A percentile compares a stretch with the other conserved stretches of the same genome.
Conservation (phyloP, 148 eudicot species). For the Selenicereus undatus region DNA sequence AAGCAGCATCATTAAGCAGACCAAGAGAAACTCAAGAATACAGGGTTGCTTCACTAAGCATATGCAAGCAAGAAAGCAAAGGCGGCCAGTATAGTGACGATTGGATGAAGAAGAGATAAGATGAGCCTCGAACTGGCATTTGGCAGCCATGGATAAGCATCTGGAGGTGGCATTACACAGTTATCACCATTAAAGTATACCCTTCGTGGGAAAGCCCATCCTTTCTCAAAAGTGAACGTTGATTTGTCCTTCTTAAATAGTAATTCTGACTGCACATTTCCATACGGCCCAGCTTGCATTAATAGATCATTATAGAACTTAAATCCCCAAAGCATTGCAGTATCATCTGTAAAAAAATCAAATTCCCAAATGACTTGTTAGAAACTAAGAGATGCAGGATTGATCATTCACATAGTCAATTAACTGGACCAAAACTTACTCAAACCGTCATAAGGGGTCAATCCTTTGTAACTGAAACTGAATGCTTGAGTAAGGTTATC, state of each 20-base stretch:
- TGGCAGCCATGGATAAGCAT: conserved; percentile 62
- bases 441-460: conserved; percentile 45
- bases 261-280: conserved; percentile 62
- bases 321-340: conserved; percentile 57
- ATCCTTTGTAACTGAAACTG: conserved; percentile 55
- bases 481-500: conserved; percentile 52
- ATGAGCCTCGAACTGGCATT: conserved; percentile 32
- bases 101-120: conserved; percentile 24
- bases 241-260: conserved; percentile 52
- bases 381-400: not conserved
- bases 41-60: conserved; percentile 19
- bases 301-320: conserved; percentile 55
- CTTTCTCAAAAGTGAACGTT: conserved; percentile 55
- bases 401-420: not conserved
- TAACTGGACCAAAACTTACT: conserved; percentile 35
- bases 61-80: conserved; percentile 25
- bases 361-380: conserved; percentile 1
- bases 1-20: conserved; percentile 8
- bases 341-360: conserved; percentile 50
- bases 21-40: conserved; percentile 8
- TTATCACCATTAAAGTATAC: conserved; percentile 64
- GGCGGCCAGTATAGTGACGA: conserved; percentile 19
- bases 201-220: conserved; percentile 64
- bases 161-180: conserved; percentile 75
- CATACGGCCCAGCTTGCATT: conserved; percentile 52